Evolutionary conservation across 164 flowering plant species (phyloP).

Genomic region (Paratinospora sagittata): DNA sequence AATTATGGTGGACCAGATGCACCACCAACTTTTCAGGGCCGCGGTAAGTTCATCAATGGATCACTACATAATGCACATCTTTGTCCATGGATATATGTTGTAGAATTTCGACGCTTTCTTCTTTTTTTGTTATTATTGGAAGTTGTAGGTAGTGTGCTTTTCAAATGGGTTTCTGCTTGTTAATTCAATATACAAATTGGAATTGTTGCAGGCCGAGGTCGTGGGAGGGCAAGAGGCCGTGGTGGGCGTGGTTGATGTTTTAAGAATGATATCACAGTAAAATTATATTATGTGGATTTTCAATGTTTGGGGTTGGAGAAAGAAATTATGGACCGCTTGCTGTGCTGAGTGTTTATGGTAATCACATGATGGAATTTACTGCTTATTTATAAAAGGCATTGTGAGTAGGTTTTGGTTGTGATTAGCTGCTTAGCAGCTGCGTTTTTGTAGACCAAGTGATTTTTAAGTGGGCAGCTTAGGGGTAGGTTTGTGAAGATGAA

Average conservation of each 20-base stretch:
- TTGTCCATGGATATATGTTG: no score
- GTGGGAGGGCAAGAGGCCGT: constrained; percentile 36
- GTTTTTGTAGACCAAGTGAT: neutral
- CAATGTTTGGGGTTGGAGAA: neutral
- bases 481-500: no score
- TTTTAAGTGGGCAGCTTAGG: no score
- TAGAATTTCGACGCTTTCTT: neutral
- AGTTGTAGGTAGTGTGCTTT: neutral
- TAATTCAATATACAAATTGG: neutral
- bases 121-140: neutral
- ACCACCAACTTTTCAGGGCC: constrained; percentile 26
- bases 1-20: constrained; percentile 33
- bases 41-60: constrained; percentile 25
- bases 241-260: constrained; percentile 24
- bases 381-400: neutral
- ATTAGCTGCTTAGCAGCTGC: neutral
- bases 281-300: neutral
- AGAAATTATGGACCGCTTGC: neutral
- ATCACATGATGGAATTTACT: neutral
- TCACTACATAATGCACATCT: neutral
- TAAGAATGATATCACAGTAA: neutral
- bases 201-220: constrained; percentile 33
- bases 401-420: neutral
- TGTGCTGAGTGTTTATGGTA: neutral
- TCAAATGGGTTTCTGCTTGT: neutral